Base-by-base conservation (phyloP, 768 basidiomycete species). In the Fibroporia radiculosa region DNA sequence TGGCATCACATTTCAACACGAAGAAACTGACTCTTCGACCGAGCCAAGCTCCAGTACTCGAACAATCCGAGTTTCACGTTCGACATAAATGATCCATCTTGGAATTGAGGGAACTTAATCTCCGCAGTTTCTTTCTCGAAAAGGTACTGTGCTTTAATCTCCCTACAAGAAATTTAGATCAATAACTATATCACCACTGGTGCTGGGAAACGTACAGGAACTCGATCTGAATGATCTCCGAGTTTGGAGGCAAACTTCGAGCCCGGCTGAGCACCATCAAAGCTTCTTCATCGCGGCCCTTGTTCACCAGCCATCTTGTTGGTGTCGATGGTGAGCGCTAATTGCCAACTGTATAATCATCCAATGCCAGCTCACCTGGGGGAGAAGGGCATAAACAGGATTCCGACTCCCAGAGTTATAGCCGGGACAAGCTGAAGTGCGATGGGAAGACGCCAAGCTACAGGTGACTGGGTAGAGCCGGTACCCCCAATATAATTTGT, bases 321-420 rank as follows among this genome's bases (percentile, higher is more conserved):
- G 8, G 27, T 29, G 12, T 18, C 20, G 41, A 3, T 6, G 2
- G n/a, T 10, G 14, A 23, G 8, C 18, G 7, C 13, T 35, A 2
- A 39, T n/a, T 4, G 22, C 25, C 3, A 40, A n/a, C 22, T 7
- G 29, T 31, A 42, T 41, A 20, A 23, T 11, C 18, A 31, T 31
- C 50, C 29, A 31, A n/a, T 31, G 8, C 29, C 62, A 27, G n/a
- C n/a, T n/a, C 59, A 77, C 75, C 83, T 68, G 13, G 87, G 87
- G 16, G 82, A 85, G 66, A 83, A 84, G 1, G 87, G 87, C 76
- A 89, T 80, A 60, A 82, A 87, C 38, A 82, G 44, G 32, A 85
- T 80, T 3, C 87, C 87, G 27, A 73, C 54, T 23, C 79, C 81
- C 20, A 91, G 74, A 47, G 85, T 70, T 26, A 86, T 37, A 12